Percentiles rank a stretch among this genome's conserved stretches.
Evolutionary conservation across 2,329 filamentous ascomycete genomes (phyloP).

Genomic region (Fusarium torreyae): DNA sequence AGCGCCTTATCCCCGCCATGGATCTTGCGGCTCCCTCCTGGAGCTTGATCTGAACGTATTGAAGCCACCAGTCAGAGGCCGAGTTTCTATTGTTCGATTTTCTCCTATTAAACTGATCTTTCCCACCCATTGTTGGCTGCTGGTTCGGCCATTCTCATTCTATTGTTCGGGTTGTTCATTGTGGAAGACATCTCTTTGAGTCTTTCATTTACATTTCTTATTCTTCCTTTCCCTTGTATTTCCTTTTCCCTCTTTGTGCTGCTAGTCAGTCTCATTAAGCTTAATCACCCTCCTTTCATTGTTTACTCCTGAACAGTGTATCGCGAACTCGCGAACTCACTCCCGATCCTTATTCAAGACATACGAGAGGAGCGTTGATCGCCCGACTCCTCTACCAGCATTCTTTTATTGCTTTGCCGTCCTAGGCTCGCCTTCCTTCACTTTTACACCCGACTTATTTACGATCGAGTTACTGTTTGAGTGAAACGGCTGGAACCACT

Average conservation of each 20-base stretch:
- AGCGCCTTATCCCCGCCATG: constrained; percentile 48
- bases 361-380: constrained; percentile 54
- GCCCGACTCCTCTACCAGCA: constrained; percentile 47
- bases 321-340: constrained; percentile 34
- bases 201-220: constrained; percentile 46
- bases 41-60: constrained; percentile 39
- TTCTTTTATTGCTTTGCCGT: constrained; percentile 41
- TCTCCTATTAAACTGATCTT: constrained; percentile 50
- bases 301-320: constrained; percentile 33
- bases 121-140: constrained; percentile 43
- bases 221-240: constrained; percentile 44
- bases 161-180: constrained; percentile 49
- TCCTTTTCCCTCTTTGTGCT: constrained; percentile 42
- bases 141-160: constrained; percentile 48
- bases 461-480: constrained; percentile 40
- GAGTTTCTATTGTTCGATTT: constrained; percentile 42
- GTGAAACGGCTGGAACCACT: constrained; percentile 52
- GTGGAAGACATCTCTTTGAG: constrained; percentile 47
- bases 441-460: constrained; percentile 35
- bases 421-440: constrained; percentile 30
- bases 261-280: constrained; percentile 46
- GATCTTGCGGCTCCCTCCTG: constrained; percentile 51
- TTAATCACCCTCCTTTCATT: constrained; percentile 49
- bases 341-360: constrained; percentile 41
- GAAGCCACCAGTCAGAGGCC: constrained; percentile 43